Percentiles rank a stretch among this genome's conserved stretches.
These are phyloP conservation scores for Sugiyamaella castrensis DNA, from an alignment of 1,139 yeast genomes.

Conservation along the genomic window DNA sequence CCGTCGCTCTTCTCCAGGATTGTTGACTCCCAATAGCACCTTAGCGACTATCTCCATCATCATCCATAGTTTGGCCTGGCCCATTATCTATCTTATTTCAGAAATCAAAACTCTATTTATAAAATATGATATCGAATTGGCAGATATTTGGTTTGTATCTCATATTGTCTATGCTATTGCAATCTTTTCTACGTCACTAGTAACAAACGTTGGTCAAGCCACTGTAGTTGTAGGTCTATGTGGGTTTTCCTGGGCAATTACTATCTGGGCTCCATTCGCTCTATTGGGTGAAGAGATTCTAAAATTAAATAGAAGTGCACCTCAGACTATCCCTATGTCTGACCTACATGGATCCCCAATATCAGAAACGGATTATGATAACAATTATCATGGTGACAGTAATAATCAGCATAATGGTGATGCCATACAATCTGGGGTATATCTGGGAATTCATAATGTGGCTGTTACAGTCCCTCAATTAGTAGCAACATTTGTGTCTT, in stretches of 20 bases:
- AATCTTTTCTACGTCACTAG: slow-evolving; percentile 33
- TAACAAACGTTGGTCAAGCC: slow-evolving; percentile 31
- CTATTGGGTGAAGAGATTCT: slow-evolving; percentile 42
- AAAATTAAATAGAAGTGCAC: not conserved
- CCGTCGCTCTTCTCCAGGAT: slow-evolving; percentile 12
- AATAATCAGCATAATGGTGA: slow-evolving; percentile 4
- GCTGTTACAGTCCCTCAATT: slow-evolving; percentile 43
- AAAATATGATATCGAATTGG: slow-evolving; percentile 19
- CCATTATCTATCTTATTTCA: slow-evolving; percentile 1
- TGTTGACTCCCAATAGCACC: slow-evolving; percentile 5
- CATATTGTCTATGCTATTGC: slow-evolving; percentile 39
- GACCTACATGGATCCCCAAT: no score
- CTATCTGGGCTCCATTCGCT: slow-evolving; percentile 44
- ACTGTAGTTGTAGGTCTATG: slow-evolving; percentile 36
- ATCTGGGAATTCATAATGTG: slow-evolving; percentile 42
- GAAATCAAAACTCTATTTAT: slow-evolving; percentile 7
- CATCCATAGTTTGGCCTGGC: not conserved
- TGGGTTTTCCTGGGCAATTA: slow-evolving; percentile 43
- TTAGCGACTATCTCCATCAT: slow-evolving; percentile 7
- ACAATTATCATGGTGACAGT: slow-evolving; percentile 7
- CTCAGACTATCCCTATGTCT: no score
- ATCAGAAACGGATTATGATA: no score
- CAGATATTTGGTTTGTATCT: slow-evolving; percentile 36
- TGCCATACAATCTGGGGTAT: slow-evolving; percentile 35
- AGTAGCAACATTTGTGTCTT: slow-evolving; percentile 41